Conservation (phyloP, 1,284 basidiomycete genomes). For the Polyporus tsugae region DNA sequence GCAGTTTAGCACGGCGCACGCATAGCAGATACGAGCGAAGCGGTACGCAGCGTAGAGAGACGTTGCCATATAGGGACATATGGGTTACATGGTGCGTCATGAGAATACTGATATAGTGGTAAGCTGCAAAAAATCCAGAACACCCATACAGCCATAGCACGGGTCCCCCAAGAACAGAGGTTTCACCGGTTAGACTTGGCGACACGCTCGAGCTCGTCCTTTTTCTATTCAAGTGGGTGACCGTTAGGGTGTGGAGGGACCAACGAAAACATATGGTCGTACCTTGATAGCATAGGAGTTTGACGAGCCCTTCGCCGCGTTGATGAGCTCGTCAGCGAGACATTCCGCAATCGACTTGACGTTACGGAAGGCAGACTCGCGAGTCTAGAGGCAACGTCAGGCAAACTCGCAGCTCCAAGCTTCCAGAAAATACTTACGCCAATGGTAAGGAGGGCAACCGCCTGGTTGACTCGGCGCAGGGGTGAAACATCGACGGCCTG, state of each 20-base stretch:
- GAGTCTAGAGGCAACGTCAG: slow-evolving; percentile 66
- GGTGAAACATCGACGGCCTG: slow-evolving; percentile 99
- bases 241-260: background rate
- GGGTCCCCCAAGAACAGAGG: slow-evolving; percentile 30
- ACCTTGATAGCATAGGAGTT: slow-evolving; percentile 99
- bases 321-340: slow-evolving; percentile 99
- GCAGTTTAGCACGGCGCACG: slow-evolving; percentile 25
- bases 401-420: background rate
- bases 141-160: slow-evolving; percentile 42
- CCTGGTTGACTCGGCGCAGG: slow-evolving; percentile 98
- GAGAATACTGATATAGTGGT: slow-evolving; percentile 38
- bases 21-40: slow-evolving; percentile 29
- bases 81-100: slow-evolving; percentile 45
- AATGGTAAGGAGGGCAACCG: slow-evolving; percentile 93
- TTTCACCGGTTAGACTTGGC: slow-evolving; percentile 99
- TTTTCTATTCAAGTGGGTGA: slow-evolving; percentile 63
- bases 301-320: slow-evolving; percentile 99
- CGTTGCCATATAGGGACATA: slow-evolving; percentile 43
- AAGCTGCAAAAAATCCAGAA: slow-evolving; percentile 37
- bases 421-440: slow-evolving; percentile 69
- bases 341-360: slow-evolving; percentile 99
- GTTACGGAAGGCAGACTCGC: slow-evolving; percentile 99
- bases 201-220: slow-evolving; percentile 98
- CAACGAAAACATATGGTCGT: slow-evolving; percentile 31
- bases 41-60: slow-evolving; percentile 36